These are phyloP conservation scores for Suhomyces guaymorum DNA, from an alignment of 1,139 yeast genomes.

Conservation along the genomic window DNA sequence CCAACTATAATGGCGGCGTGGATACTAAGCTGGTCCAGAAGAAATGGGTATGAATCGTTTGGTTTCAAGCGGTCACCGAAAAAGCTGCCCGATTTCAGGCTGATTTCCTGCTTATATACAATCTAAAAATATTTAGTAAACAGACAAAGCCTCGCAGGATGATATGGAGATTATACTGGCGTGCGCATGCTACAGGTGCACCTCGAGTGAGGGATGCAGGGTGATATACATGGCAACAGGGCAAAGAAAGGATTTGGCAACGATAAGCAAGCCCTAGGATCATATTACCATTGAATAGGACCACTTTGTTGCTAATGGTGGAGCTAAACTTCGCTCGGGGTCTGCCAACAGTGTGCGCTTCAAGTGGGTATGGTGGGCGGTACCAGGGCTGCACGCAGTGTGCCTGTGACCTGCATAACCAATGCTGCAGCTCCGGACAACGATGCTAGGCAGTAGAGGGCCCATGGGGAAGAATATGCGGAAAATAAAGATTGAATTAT, in stretches of 20 bases:
- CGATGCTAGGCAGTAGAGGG: no score
- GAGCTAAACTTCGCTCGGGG: no score
- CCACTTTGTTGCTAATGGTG: no score
- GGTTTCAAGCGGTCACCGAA: not conserved
- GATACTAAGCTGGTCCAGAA: not conserved
- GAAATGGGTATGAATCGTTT: not conserved
- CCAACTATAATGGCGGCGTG: slow-evolving; percentile 5
- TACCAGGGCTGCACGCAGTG: not conserved
- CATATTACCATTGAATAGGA: no score
- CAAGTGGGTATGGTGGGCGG: not conserved
- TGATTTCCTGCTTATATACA: slow-evolving; percentile 8
- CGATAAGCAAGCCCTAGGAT: not conserved
- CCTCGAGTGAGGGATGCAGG: not conserved
- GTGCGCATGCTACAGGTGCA: no score
- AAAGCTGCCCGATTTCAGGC: not conserved
- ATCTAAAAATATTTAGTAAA: slow-evolving; percentile 12
- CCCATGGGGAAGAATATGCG: no score
- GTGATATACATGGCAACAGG: not conserved
- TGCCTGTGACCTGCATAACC: no score
- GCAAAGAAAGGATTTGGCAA: not conserved
- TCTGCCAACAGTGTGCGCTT: not conserved
- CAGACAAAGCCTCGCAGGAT: slow-evolving; percentile 1
- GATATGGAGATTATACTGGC: no score
- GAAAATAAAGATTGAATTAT: no score
- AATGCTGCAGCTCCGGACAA: no score